Percentiles rank a stretch among this genome's conserved stretches.
These are phyloP conservation scores for Ganoderma lingzhi DNA, from an alignment of 1,284 basidiomycete species.

Conservation along the genomic window DNA sequence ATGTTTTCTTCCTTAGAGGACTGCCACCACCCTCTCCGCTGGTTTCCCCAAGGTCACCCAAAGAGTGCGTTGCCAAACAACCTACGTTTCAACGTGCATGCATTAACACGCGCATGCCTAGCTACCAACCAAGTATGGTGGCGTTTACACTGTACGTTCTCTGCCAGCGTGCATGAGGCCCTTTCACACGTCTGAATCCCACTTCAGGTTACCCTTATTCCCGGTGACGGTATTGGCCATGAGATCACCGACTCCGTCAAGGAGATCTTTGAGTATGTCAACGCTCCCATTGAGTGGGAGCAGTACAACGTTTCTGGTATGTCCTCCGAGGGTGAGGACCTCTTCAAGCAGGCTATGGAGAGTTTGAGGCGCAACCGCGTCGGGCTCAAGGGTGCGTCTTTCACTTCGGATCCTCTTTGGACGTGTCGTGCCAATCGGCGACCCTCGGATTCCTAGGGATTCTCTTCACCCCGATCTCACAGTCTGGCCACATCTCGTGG, in stretches of 20 bases:
- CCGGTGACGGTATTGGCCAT: conserved; percentile 96
- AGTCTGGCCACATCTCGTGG: conserved; percentile 98
- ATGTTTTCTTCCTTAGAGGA: conserved; percentile 52
- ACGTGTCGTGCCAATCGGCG: conserved; percentile 5
- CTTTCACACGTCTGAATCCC: conserved; percentile 23
- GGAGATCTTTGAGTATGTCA: conserved; percentile 97
- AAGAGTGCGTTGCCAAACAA: conserved; percentile 56
- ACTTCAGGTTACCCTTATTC: conserved; percentile 88
- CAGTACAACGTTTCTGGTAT: conserved; percentile 98
- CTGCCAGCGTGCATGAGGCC: conserved; percentile 34
- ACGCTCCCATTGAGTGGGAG: conserved; percentile 99
- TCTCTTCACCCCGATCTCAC: conserved; percentile 97
- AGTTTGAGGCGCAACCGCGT: conserved; percentile 97
- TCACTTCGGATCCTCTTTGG: no score
- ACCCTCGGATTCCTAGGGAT: conserved; percentile 71
- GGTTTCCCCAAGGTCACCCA: conserved; percentile 80
- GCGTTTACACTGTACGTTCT: conserved; percentile 81
- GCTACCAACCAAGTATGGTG: conserved; percentile 95
- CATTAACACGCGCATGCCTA: conserved; percentile 42
- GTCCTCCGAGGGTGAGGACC: conserved; percentile 91
- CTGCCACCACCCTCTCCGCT: conserved; percentile 83
- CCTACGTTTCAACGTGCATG: conserved; percentile 44
- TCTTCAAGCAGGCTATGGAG: conserved; percentile 98
- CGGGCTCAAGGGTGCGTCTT: conserved; percentile 91
- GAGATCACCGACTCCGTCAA: conserved; percentile 99